Evolutionary conservation across 306 rosid species (phyloP).

Genomic region (Sicyos baderoa): DNA sequence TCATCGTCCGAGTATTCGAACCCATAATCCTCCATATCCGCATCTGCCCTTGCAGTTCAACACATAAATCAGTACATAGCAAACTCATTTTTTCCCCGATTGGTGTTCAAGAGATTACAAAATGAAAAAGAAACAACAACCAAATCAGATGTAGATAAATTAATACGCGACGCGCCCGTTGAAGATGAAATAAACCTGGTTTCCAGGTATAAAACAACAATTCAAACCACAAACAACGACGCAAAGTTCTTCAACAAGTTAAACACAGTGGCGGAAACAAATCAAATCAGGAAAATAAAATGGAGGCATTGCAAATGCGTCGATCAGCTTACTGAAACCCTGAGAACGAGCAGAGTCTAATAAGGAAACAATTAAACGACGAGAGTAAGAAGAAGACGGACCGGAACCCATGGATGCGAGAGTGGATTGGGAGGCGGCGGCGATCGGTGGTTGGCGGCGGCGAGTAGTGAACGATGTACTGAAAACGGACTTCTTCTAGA

Average conservation of each 20-base stretch:
- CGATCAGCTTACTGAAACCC: slow-evolving; percentile 12
- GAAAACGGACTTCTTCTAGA: not conserved
- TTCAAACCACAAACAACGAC: not conserved
- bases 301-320: not conserved
- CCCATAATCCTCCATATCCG: slow-evolving; percentile 98
- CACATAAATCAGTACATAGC: not conserved
- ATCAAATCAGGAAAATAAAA: not conserved
- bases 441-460: not conserved
- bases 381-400: not conserved
- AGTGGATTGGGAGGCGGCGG: not conserved
- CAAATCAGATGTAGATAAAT: not conserved
- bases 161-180: not conserved
- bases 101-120: not conserved
- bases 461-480: not conserved
- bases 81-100: not conserved
- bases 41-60: slow-evolving; percentile 43
- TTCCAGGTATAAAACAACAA: not conserved
- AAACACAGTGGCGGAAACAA: not conserved
- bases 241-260: not conserved
- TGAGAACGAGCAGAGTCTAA: not conserved
- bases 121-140: not conserved
- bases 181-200: not conserved
- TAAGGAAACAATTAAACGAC: not conserved
- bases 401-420: slow-evolving; percentile 23
- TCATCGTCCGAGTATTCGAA: slow-evolving; percentile 99